Percentiles rank a stretch among this genome's conserved stretches.
Conservation (phyloP, 495 filamentous ascomycete genomes). For the Usnea hakonensis region DNA sequence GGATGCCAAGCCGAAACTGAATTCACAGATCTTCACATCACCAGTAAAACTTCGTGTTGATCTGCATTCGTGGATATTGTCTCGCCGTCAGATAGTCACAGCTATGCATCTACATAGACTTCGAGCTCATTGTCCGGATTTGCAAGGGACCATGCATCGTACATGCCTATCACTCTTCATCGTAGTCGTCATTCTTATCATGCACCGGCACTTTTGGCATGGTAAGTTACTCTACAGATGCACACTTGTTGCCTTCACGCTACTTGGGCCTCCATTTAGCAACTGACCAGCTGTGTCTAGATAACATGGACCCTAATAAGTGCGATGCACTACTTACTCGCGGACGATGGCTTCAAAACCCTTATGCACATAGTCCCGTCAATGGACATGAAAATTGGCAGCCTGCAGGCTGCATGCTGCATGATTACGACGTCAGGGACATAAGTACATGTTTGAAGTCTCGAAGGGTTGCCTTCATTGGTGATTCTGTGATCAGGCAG, state of each 20-base stretch:
- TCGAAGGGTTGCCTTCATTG: slow-evolving; percentile 47
- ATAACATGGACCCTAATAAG: slow-evolving; percentile 45
- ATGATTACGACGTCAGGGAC: slow-evolving; percentile 42
- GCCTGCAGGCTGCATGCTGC: slow-evolving; percentile 51
- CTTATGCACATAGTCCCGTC: background rate
- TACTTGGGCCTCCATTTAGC: background rate
- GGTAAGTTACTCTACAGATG: slow-evolving; percentile 11
- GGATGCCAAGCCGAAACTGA: background rate
- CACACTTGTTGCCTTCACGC: background rate
- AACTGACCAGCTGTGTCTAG: slow-evolving; percentile 23
- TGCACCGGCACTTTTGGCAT: slow-evolving; percentile 14
- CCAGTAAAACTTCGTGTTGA: background rate
- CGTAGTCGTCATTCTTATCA: slow-evolving; percentile 1
- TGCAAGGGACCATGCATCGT: slow-evolving; percentile 8
- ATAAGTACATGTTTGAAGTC: slow-evolving; percentile 39
- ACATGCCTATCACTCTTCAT: slow-evolving; percentile 11
- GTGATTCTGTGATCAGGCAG: slow-evolving; percentile 51
- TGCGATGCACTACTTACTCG: slow-evolving; percentile 46
- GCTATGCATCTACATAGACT: background rate
- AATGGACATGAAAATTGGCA: slow-evolving; percentile 43
- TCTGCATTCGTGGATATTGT: background rate
- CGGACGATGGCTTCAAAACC: slow-evolving; percentile 46
- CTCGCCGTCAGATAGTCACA: background rate
- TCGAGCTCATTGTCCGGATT: background rate
- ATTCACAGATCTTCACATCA: no score